Conservation (phyloP, 2,329 filamentous ascomycete species). For the Geosmithia putterillii region DNA sequence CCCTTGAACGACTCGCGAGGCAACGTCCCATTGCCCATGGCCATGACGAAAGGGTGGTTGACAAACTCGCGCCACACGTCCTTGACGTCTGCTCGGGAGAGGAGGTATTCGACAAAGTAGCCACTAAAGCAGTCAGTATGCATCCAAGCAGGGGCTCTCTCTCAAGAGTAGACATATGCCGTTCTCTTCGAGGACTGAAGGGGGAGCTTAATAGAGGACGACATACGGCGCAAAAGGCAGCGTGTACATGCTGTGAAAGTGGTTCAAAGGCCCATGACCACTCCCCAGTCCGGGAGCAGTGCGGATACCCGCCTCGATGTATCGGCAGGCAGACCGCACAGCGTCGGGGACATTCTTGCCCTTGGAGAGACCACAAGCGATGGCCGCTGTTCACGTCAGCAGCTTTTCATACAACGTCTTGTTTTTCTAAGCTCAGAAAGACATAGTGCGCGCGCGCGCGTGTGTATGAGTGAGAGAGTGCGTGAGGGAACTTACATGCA, state of each 20-base stretch:
- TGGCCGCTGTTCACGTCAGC: constrained; percentile 39
- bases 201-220: too few species aligned
- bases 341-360: constrained; percentile 44
- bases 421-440: background rate
- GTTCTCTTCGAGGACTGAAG: background rate
- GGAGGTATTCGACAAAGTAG: constrained; percentile 71
- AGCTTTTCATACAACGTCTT: background rate
- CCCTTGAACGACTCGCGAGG: constrained; percentile 69
- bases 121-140: too few species aligned
- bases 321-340: constrained; percentile 56
- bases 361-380: constrained; percentile 58
- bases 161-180: background rate
- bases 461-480: background rate
- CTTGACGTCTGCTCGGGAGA: constrained; percentile 63
- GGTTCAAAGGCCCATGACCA: constrained; percentile 63
- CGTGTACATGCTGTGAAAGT: constrained; percentile 60
- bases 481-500: constrained; percentile 49
- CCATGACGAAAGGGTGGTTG: constrained; percentile 71
- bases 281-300: constrained; percentile 49
- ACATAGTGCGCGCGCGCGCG: too few species aligned
- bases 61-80: constrained; percentile 64
- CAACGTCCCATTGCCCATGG: constrained; percentile 63
- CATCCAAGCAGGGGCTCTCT: too few species aligned
- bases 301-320: constrained; percentile 60
- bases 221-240: constrained; percentile 54